Evolutionary conservation across 148 eudicot species (phyloP), one percentile per base, ranked within the genome.

Genomic region (Chenopodium quinoa): DNA sequence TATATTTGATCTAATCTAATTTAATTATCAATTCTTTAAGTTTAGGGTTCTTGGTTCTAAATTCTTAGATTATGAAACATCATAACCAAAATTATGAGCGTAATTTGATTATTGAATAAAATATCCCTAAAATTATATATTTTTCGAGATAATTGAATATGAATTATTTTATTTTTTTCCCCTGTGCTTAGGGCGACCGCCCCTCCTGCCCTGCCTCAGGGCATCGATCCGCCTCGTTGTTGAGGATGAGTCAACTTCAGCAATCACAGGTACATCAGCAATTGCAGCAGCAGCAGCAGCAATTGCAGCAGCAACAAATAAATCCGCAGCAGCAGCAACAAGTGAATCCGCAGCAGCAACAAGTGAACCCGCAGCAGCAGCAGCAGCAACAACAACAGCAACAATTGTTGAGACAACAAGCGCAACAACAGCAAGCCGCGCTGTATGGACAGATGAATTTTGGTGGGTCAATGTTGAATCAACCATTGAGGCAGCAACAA

Each of bases 381-480:
- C 86, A 84, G 74, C 84, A 25, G 17, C 87, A 83, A 70, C 89
- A 83, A 65, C 87, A 82, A 67, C 87, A 83, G 23, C 78, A 71
- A 14, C 81, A 78, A 22, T 48, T 86, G 78, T 70, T 86, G 84
- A 74, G 92, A 69, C 92, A 89, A 68, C 90, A 56, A 56, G 20
- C 62, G 17, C 62, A 56, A 9, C 12, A 90, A 56, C 62, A 56
- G 13, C 12, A 90, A 64, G 77, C 84, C 67, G 89, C 83, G 9
- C 64, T 89, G 47, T 89, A 90, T 77, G 91, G 93, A 27, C 91
- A 89, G 68, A 88, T 89, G 95, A 90, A 84, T 84, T 92, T 90
- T 81, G 88, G 87, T 50, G 89, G 90, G 62, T 85, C 87, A 22
- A 67, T 86, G 63, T 71, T 83, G 69, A 85, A 80, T 50, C 93